Percentiles rank a stretch among this genome's conserved stretches.
Conservation (phyloP, 2,329 filamentous ascomycete genomes). For the Arthrobotrys conoides region DNA sequence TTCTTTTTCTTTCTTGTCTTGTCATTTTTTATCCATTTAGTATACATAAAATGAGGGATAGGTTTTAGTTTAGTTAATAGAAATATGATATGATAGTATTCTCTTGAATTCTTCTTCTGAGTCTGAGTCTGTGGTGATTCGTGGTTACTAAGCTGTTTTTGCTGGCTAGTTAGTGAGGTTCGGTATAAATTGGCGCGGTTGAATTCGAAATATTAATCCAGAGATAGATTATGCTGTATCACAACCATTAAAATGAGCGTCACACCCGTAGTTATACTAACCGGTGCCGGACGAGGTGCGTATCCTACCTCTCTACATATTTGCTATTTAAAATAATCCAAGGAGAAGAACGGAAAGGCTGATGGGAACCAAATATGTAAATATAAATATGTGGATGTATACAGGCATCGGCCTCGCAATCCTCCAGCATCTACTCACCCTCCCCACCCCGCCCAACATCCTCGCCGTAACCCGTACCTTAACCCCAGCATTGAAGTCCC, state of each 20-base stretch:
- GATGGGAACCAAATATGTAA: no score
- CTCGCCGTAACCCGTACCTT: slow-evolving; percentile 73
- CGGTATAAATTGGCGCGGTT: slow-evolving; percentile 5
- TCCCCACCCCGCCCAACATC: slow-evolving; percentile 71
- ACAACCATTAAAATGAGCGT: slow-evolving; percentile 40
- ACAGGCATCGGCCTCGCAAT: slow-evolving; percentile 75
- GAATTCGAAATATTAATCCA: not conserved
- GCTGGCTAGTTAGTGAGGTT: not conserved
- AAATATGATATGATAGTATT: not conserved
- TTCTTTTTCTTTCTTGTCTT: not conserved
- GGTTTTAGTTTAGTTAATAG: slow-evolving; percentile 10
- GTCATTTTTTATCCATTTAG: no score
- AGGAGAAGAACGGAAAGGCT: no score
- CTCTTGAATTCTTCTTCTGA: not conserved
- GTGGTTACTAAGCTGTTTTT: slow-evolving; percentile 19
- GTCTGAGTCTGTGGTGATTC: not conserved
- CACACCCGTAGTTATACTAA: slow-evolving; percentile 71
- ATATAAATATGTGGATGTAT: not conserved
- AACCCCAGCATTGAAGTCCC: slow-evolving; percentile 70
- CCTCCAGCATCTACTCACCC: slow-evolving; percentile 73
- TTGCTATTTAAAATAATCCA: no score
- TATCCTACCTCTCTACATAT: not conserved
- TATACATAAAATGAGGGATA: slow-evolving; percentile 26
- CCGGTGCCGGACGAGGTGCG: slow-evolving; percentile 72
- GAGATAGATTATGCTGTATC: not conserved